Percentiles rank a stretch among this genome's conserved stretches.
These are phyloP conservation scores for Neofusicoccum laricinum DNA, from an alignment of 2,329 filamentous ascomycete species.

Conservation along the genomic window DNA sequence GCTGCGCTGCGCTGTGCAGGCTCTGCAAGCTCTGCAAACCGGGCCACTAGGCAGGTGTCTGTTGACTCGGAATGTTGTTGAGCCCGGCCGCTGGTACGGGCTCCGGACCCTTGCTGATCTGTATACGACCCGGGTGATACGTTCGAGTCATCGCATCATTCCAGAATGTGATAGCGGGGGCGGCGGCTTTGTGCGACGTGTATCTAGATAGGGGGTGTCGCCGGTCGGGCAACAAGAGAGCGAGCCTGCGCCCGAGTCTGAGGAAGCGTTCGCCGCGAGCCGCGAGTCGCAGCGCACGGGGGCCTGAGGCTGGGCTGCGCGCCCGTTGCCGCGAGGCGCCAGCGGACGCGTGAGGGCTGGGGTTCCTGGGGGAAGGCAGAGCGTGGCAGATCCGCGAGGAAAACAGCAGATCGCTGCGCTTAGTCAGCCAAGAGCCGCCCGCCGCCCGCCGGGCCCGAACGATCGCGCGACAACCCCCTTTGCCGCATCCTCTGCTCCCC, in stretches of 20 bases:
- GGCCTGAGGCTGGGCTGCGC: slow-evolving; percentile 4
- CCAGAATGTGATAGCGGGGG: slow-evolving; percentile 10
- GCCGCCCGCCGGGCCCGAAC: neutral
- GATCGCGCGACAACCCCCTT: slow-evolving; percentile 7
- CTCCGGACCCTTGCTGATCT: slow-evolving; percentile 11
- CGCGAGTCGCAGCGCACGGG: slow-evolving; percentile 1
- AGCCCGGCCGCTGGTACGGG: slow-evolving; percentile 5
- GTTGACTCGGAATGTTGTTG: slow-evolving; percentile 8
- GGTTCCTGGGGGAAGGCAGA: neutral
- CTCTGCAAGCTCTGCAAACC: neutral
- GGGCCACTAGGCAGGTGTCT: neutral
- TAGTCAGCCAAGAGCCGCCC: neutral
- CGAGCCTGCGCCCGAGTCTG: neutral
- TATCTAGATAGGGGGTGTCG: neutral
- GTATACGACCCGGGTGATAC: slow-evolving; percentile 1
- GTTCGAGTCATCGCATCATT: slow-evolving; percentile 12
- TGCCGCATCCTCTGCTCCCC: neutral
- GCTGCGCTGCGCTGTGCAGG: neutral
- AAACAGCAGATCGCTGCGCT: neutral
- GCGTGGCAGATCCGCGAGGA: neutral
- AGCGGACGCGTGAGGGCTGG: neutral
- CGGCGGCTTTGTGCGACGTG: slow-evolving; percentile 9
- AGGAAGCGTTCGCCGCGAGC: slow-evolving; percentile 1
- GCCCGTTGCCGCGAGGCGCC: neutral
- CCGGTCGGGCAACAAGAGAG: neutral